Evolutionary conservation across 345 rosid species (phyloP), one percentile per base, ranked within the genome.

Genomic region (Melaleuca quinquenervia): DNA sequence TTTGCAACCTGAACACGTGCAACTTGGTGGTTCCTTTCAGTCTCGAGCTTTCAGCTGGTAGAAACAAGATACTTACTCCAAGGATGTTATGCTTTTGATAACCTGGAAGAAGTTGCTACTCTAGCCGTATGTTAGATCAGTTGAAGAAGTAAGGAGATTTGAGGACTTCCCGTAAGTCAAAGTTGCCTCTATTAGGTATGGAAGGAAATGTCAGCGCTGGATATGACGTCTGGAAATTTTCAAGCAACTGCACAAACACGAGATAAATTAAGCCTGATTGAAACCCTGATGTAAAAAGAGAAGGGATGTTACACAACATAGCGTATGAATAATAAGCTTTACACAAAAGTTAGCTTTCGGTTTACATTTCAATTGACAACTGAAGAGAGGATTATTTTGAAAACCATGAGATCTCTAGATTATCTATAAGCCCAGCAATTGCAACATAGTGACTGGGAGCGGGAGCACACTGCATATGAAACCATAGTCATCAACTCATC

Each of bases 121-220:
- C 80, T 70, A 36, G 80, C 80, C 48, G 44, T 52, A 70, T 3
- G 54, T 51, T 51, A 89, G 84, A 87, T 95, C 92, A 97, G 93
- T 97, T 96, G 92, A 97, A 97, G 84, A 97, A 97, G 89, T 97
- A 97, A 5, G 93, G 96, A 84, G 98, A 97, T 80, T 90, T 84
- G 51, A 96, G 92, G 83, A 97, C 98, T 88, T 95, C 94, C 64
- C 83, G 89, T 88, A 97, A 89, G 91, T 96, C 97, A 60, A 97
- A 96, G 88, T 91, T 82, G 85, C 98, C 98, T 91, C 98, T 94
- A 86, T 94, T 89, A 11, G 99, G 99, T 48, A 97, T 91, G 32
- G 96, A 88, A 60, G 99, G 99, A 91, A 97, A 97, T 70, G 86
- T 87, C 88, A 94, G 91, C 50, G 85, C 78, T 62, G 98, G 98